A percentile compares a stretch with the other conserved stretches of the same genome.
Evolutionary conservation across 371 early-diverging fungal genomes (phyloP).

Genomic region (Polyrhizophydium stewartii): DNA sequence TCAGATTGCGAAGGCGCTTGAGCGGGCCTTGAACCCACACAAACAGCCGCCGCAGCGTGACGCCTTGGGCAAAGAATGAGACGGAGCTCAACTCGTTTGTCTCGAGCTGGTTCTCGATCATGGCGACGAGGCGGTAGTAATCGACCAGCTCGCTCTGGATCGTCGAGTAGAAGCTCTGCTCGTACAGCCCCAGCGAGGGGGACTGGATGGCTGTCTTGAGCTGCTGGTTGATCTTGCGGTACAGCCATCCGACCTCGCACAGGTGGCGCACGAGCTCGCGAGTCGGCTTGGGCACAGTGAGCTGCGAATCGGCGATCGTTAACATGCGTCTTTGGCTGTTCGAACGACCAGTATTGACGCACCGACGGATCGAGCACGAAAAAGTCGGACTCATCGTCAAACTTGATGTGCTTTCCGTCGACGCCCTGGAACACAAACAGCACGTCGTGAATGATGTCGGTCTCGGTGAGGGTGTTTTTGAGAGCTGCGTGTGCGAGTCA

Average conservation of each 20-base stretch:
- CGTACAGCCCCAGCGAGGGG: conserved; percentile 30
- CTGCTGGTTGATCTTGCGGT: conserved; percentile 51
- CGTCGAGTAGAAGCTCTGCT: conserved; percentile 77
- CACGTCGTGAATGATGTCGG: conserved; percentile 73
- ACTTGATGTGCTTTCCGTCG: conserved; percentile 79
- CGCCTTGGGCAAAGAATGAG: conserved; percentile 25
- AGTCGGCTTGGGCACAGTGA: conserved; percentile 51
- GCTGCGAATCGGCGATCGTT: conserved; percentile 19
- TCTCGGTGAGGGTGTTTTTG: conserved; percentile 39
- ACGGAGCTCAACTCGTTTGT: conserved; percentile 7
- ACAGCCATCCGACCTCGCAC: conserved; percentile 70
- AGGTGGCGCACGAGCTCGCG: conserved; percentile 54
- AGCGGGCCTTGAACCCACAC: conserved; percentile 82
- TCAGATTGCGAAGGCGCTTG: conserved; percentile 52
- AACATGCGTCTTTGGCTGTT: too few relatives aligned
- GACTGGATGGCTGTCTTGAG: conserved; percentile 40
- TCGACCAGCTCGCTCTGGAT: conserved; percentile 72
- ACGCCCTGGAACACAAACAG: conserved; percentile 92
- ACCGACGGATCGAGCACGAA: conserved; percentile 48
- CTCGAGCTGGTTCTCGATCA: conserved; percentile 73
- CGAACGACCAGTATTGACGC: too few relatives aligned
- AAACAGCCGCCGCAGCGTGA: conserved; percentile 79
- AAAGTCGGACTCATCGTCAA: conserved; percentile 39
- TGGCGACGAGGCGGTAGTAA: conserved; percentile 79
- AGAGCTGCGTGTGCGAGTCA: not conserved